phyloP scores from a whole-genome alignment of 2,329 filamentous ascomycete genomes.

The Scytalidium lignicola region DNA sequence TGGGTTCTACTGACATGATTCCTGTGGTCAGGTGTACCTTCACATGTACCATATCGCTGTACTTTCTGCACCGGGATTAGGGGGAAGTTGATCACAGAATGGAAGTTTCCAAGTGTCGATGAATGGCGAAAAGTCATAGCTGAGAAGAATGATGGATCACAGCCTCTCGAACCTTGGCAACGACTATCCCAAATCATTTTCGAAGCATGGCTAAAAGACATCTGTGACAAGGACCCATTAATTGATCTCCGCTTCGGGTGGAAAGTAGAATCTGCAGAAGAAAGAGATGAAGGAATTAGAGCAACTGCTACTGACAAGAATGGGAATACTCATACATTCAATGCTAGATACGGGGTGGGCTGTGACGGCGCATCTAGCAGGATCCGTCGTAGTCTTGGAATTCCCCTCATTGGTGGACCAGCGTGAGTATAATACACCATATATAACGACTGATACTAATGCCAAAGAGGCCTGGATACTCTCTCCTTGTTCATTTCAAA shows the following conservation, averaged over 20 bases:
- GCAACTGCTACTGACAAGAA: not conserved
- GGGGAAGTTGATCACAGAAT: not conserved
- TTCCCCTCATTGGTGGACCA: conserved; percentile 16
- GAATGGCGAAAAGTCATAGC: conserved; percentile 18
- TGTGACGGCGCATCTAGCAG: conserved; percentile 45
- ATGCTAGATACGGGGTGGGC: conserved; percentile 36
- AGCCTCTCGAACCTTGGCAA: conserved; percentile 27
- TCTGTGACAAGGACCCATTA: conserved; percentile 15
- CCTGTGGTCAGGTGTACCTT: conserved; percentile 6
- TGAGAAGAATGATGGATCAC: conserved; percentile 27
- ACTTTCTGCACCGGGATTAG: conserved; percentile 11
- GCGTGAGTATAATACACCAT: not conserved
- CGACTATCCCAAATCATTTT: conserved; percentile 29
- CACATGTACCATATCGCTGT: conserved; percentile 11
- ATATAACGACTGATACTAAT: no score
- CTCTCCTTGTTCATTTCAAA: conserved; percentile 18
- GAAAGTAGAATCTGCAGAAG: conserved; percentile 13
- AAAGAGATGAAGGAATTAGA: conserved; percentile 1
- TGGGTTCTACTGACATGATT: no score
- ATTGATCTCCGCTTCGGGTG: conserved; percentile 24
- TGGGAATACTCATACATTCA: not conserved
- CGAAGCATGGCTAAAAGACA: conserved; percentile 28
- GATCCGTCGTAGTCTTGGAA: conserved; percentile 23
- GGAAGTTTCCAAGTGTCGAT: conserved; percentile 4
- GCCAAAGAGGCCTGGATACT: not conserved